phyloP scores from a whole-genome alignment of 352 stramenopile species.

The Thalassiosira allenii region DNA sequence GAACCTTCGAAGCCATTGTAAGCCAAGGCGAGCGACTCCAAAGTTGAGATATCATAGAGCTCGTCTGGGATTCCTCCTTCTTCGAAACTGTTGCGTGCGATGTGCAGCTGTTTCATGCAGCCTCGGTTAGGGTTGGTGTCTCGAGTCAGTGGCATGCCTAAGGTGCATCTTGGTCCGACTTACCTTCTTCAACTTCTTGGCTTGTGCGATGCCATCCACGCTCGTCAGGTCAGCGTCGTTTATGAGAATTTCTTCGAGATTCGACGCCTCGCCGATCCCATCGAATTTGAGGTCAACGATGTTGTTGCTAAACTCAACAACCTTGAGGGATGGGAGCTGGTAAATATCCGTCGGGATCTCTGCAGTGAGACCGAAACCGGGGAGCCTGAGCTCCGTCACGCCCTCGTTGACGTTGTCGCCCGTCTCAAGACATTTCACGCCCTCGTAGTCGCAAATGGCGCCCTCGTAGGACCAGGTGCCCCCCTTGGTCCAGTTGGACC shows the following conservation, averaged over 20 bases:
- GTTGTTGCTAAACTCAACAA: conserved; percentile 79
- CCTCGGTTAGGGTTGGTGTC: too few relatives aligned
- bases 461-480: conserved; percentile 57
- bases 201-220: conserved; percentile 54
- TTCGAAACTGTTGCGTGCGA: conserved; percentile 58
- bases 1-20: conserved; percentile 61
- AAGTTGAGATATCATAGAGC: conserved; percentile 46
- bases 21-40: conserved; percentile 56
- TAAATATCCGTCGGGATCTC: conserved; percentile 78
- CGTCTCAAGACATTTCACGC: conserved; percentile 43
- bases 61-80: conserved; percentile 53
- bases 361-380: conserved; percentile 71
- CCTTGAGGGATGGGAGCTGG: conserved; percentile 69
- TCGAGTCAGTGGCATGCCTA: too few relatives aligned
- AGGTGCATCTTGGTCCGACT: too few relatives aligned
- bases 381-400: conserved; percentile 65
- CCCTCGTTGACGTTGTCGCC: conserved; percentile 55
- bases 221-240: conserved; percentile 54
- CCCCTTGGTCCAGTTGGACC: conserved; percentile 65
- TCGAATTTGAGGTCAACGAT: conserved; percentile 74
- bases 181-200: conserved; percentile 60
- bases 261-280: conserved; percentile 60
- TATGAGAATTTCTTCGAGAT: conserved; percentile 72
- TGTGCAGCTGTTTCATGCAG: conserved; percentile 39
- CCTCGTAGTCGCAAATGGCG: conserved; percentile 62